Evolutionary conservation across 108 stramenopile species (phyloP).

Genomic region (Skeletonema potamos): DNA sequence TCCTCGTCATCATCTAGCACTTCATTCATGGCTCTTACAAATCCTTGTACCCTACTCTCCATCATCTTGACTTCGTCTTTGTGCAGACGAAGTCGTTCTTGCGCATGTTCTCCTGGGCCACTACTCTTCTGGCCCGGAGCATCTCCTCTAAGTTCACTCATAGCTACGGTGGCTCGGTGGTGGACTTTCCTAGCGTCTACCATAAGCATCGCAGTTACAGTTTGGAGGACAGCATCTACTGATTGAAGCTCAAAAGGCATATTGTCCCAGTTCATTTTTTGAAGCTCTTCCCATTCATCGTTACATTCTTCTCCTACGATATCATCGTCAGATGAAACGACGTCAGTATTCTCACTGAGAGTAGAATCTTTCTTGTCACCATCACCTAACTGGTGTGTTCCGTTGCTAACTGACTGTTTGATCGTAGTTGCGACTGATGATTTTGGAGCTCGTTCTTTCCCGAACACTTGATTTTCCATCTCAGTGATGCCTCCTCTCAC

Average conservation of each 20-base stretch:
- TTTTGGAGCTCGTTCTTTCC: neutral
- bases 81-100: conserved; percentile 64
- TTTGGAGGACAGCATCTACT: conserved; percentile 80
- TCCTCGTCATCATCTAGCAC: conserved; percentile 88
- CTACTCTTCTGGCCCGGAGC: neutral
- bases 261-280: conserved; percentile 63
- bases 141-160: conserved; percentile 52
- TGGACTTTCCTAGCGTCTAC: conserved; percentile 62
- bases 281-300: conserved; percentile 73
- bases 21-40: conserved; percentile 72
- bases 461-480: conserved; percentile 60
- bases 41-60: conserved; percentile 74
- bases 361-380: conserved; percentile 15
- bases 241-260: conserved; percentile 76
- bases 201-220: conserved; percentile 59
- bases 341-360: conserved; percentile 4
- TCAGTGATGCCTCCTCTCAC: conserved; percentile 59
- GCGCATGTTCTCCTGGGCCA: conserved; percentile 53
- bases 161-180: conserved; percentile 29
- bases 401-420: neutral
- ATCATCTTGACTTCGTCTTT: conserved; percentile 79
- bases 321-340: neutral
- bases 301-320: neutral
- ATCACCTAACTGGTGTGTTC: neutral
- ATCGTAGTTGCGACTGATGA: neutral